Evolutionary conservation across 768 basidiomycete species (phyloP).

Genomic region (Hypsizygus marmoreus): DNA sequence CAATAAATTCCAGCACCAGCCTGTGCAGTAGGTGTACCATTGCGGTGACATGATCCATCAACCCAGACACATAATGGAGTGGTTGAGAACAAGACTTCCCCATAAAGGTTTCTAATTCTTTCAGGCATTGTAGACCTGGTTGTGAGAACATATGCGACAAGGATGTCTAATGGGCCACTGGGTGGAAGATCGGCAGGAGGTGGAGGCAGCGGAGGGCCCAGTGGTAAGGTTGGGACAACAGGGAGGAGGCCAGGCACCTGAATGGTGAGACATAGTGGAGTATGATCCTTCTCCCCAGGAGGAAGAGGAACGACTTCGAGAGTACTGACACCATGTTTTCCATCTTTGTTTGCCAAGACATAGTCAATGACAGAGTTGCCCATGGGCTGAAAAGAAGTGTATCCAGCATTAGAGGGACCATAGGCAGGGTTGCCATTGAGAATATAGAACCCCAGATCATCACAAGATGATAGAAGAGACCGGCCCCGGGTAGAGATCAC

Average conservation of each 20-base stretch:
- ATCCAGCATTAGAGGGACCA: neutral
- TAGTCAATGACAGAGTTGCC: constrained; percentile 5
- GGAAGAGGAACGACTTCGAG: neutral
- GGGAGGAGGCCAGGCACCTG: neutral
- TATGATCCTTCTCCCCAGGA: neutral
- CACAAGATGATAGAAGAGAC: neutral
- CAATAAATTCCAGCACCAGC: constrained; percentile 10
- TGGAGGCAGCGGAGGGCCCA: neutral
- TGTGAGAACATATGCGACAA: neutral
- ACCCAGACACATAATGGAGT: neutral
- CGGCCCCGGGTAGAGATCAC: neutral
- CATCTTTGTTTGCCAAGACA: neutral
- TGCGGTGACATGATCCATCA: constrained; percentile 6
- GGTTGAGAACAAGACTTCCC: neutral
- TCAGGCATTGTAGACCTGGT: neutral
- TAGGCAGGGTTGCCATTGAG: neutral
- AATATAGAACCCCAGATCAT: neutral
- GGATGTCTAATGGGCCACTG: neutral
- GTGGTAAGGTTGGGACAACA: too few relatives aligned
- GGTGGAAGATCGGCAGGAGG: neutral
- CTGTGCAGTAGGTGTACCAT: neutral
- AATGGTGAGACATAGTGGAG: neutral
- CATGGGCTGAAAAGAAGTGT: constrained; percentile 1
- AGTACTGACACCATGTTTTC: neutral
- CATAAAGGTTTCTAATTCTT: neutral